Conservation (phyloP, 1,284 basidiomycete genomes). For the Naganishia albida region DNA sequence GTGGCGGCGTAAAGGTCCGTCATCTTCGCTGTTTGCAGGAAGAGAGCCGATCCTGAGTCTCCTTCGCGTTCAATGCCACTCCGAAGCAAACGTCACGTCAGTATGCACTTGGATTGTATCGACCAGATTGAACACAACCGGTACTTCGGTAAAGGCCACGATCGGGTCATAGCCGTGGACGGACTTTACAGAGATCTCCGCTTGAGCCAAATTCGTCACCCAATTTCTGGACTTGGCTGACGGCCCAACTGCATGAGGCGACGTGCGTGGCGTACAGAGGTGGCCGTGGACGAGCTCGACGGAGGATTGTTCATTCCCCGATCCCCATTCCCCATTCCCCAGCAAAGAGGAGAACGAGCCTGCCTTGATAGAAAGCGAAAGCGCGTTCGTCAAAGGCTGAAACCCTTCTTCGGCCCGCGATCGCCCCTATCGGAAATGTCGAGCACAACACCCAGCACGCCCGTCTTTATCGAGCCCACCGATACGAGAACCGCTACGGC, state of each 20-base stretch:
- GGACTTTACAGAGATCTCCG: neutral
- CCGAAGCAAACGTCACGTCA: neutral
- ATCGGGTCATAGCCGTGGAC: neutral
- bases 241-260: too few species aligned
- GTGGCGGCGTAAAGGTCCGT: constrained; percentile 29
- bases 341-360: neutral
- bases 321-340: too few species aligned
- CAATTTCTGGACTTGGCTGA: too few species aligned
- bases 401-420: neutral
- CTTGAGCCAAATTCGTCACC: too few species aligned
- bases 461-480: constrained; percentile 14
- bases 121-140: neutral
- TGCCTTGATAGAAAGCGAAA: neutral
- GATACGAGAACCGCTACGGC: constrained; percentile 18
- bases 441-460: constrained; percentile 9
- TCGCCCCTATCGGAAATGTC: constrained; percentile 17
- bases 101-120: neutral
- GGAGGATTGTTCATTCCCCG: too few species aligned
- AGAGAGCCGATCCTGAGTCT: too few species aligned
- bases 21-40: neutral
- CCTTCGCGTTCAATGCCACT: neutral
- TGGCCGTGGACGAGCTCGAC: too few species aligned
- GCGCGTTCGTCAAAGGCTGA: neutral
- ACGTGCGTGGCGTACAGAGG: too few species aligned
- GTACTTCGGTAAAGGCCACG: constrained; percentile 4